Evolutionary conservation across 148 eudicot genomes (phyloP), one percentile per base, ranked within the genome.

Genomic region (Polygonum maritimum): DNA sequence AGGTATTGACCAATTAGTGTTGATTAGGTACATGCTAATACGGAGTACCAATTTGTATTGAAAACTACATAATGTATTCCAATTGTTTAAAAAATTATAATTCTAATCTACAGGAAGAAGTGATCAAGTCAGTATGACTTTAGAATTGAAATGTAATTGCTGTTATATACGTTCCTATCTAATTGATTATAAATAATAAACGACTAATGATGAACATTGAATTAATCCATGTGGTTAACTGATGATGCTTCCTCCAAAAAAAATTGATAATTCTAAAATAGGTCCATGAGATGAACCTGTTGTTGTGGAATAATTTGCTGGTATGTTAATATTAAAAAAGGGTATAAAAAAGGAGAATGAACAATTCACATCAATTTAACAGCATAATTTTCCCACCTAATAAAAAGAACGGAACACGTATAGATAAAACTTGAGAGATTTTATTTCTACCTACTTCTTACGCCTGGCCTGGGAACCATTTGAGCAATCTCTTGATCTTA

Each of bases 111-210:
- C 71, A 67, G 38, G 71, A 67, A 67, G 71, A 67, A 67, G 40
- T 67, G 71, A 67, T 67, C 44, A 36, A 67, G 44, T 67, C 71
- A 67, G 44, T 67, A 7, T 67, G 6, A 26, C 26, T 60, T 60
- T 21, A 9, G 26, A 22, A 26, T 60, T 57, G 10, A 21, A 33
- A 65, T 2, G 3, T 35, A 12, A 33, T 65, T 21, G 6, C 18
- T 54, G 22, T n/a, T n/a, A n/a, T 18, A 0, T 18, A 54, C 7
- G 9, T 19, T 55, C 26, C 62, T 55, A 7, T n/a, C 3, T 57
- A 22, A 21, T 57, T 22, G 31, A n/a, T 11, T 18, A 57, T 21
- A 57, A 6, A 18, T 19, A 57, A 55, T 54, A n/a, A 54, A 3
- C 2, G 63, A 0, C 4, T 57, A 7, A 19, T 57, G 5, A 51